Base-by-base conservation (phyloP, 306 rosid genomes). In the Malus sylvestris region DNA sequence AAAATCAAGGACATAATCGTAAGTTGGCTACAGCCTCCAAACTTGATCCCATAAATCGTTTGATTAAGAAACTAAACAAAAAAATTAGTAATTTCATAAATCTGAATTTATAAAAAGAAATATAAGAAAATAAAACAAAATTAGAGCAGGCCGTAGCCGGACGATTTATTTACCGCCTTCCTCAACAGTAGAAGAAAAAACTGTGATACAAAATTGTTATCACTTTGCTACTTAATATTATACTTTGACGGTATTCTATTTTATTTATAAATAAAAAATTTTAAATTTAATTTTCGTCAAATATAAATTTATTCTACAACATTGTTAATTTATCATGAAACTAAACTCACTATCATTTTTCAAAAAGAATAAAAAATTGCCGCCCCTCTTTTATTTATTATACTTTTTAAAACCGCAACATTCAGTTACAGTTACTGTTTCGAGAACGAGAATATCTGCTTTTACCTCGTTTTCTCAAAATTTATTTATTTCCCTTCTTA, bases 361-460 rank as follows among this genome's bases (percentile, higher is more conserved):
- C 2, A 7, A 35, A 7, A 35, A 35, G 42, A 35, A 55, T 18
- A 74, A 70, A 70, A 40, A 67, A 22, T 67, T 12, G 67, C 73
- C 44, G 30, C 73, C 29, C 29, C 27, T 32, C 10, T 29, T 29
- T 61, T 16, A 29, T 62, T 62, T 62, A 15, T 49, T 18, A 7
- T 18, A n/a, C 16, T 5, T 29, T 33, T 35, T 33, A 61, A 57
- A 57, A 44, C 25, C 60, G 22, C 29, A 52, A 66, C 13, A 53
- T 65, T 45, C 14, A 69, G 44, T 64, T 32, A 20, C 14, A 69
- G 44, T 32, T 64, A 20, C 29, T 32, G 3, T 25, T 64, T 71
- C 70, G 18, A 65, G 77, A 71, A 23, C 45, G 49, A 33, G 76
- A 72, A 81, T 77, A 72, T 67, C 38, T 78, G 58, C 20, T 74